Base-by-base conservation (phyloP, 2,329 filamentous ascomycete species). In the Xylaria polymorpha region DNA sequence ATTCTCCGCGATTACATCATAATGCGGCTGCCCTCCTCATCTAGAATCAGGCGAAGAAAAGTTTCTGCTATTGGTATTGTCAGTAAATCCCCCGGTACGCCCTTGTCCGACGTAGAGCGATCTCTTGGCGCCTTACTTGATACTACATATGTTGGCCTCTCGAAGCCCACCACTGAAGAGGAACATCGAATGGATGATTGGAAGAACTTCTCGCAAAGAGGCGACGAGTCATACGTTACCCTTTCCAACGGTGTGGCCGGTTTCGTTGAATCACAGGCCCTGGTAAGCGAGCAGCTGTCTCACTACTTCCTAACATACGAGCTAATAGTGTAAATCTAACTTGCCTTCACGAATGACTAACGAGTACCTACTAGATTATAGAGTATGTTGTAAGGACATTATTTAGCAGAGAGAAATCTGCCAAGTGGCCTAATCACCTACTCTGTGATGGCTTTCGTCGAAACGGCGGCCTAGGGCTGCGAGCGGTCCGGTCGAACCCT, bases 371-470 rank as follows among this genome's bases (percentile, higher is more conserved):
- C 61, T 74, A 94, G 91, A 87, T 95, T 73, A 85, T 95, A 51
- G 91, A 94, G 76, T 94, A 92, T 79, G 87, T 88, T 35, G 88
- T 98, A 50, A 94, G 91, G 88, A 85, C 88, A 10, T 83, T 97
- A 1, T 97, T 97, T 79, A 88, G 87, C 14, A 85, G 87, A 73
- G 80, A 83, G 18, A 81, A 84, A 39, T 77, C 78, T 22, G 81
- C 80, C 67, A 79, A 83, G 59, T 87, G 86, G 75, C 90, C 91
- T 1, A 86, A 88, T 60, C 93, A 98, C 80, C 76, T 97, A 5
- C 86, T 99, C 4, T 94, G 93, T 74, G 91, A 97, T 83, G 95
- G 95, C 29, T 97, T 91, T 74, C 88, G 91, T 74, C 88, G 85
- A 73, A 78, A 81, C 64, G 71, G 72, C 29, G 71, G 69, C 51